Base-by-base conservation (phyloP, 345 rosid genomes). In the Citrus cavaleriei region DNA sequence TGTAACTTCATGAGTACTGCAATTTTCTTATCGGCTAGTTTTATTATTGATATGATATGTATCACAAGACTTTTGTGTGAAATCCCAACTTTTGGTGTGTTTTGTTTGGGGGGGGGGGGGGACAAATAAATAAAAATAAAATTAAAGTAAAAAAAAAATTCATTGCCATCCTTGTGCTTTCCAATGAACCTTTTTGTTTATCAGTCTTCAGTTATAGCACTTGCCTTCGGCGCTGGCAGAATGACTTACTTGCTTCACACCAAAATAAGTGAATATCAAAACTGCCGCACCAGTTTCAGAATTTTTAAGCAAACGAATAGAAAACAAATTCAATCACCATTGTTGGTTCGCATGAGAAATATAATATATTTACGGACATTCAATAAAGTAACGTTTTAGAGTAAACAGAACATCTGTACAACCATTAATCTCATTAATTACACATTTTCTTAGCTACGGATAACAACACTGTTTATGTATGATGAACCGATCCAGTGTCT, bases 401-500 rank as follows among this genome's bases (percentile, higher is more conserved):
- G n/a, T 3, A 42, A 27, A 37, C 7, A 12, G 8, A 69, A n/a
- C 21, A 60, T 38, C 78, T 68, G 68, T 77, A 80, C 79, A 68
- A 46, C 28, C 40, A 46, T 61, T 30, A n/a, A 79, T 54, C 37
- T 28, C 18, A 27, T n/a, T n/a, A n/a, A n/a, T n/a, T n/a, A n/a
- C n/a, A n/a, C n/a, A n/a, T n/a, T n/a, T n/a, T n/a, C n/a, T n/a
- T n/a, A n/a, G n/a, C n/a, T n/a, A n/a, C n/a, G n/a, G n/a, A n/a
- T n/a, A n/a, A n/a, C n/a, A n/a, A n/a, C n/a, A n/a, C n/a, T n/a
- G n/a, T n/a, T n/a, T n/a, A n/a, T n/a, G n/a, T n/a, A 42, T 74
- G 65, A 76, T 42, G 42, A 75, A 65, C 40, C 59, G 54, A 67
- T 28, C 37, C 57, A 25, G 73, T 61, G 69, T 72, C 77, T 37